These are phyloP conservation scores for Lasiosphaeria ovina DNA, from an alignment of 495 filamentous ascomycete species.

Conservation along the genomic window DNA sequence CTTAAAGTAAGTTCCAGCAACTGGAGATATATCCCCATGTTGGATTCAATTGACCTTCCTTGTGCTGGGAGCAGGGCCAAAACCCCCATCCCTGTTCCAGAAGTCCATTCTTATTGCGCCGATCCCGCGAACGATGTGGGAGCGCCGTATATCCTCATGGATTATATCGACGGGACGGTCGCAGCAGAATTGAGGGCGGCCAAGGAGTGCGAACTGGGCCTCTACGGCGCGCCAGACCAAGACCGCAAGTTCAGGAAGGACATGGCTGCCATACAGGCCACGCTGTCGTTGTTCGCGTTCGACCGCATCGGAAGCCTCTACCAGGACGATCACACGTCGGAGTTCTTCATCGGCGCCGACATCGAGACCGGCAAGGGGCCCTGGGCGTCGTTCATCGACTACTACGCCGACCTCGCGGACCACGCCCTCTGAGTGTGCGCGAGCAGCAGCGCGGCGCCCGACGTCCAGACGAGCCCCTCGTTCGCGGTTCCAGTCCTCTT, in stretches of 20 bases:
- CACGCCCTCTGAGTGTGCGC: background rate
- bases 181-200: background rate
- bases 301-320: slow-evolving; percentile 8
- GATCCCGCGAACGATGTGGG: background rate
- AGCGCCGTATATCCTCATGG: slow-evolving; percentile 3
- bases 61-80: background rate
- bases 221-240: slow-evolving; percentile 3
- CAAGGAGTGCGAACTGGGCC: background rate
- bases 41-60: background rate
- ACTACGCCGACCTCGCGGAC: background rate
- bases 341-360: slow-evolving; percentile 11
- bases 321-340: background rate
- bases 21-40: background rate
- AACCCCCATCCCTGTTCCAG: background rate
- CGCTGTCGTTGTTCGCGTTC: slow-evolving; percentile 3
- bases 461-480: background rate
- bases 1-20: background rate
- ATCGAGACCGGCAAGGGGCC: background rate
- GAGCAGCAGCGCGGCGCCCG: background rate
- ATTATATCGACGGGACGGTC: slow-evolving; percentile 4
- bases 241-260: slow-evolving; percentile 7
- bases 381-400: too few species aligned
- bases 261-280: slow-evolving; percentile 3
- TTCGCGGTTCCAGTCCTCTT: background rate
- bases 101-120: background rate